Percentiles rank a stretch among this genome's conserved stretches.
These are phyloP conservation scores for Hyphodiscus hymeniophilus DNA, from an alignment of 495 filamentous ascomycete genomes.

Conservation along the genomic window DNA sequence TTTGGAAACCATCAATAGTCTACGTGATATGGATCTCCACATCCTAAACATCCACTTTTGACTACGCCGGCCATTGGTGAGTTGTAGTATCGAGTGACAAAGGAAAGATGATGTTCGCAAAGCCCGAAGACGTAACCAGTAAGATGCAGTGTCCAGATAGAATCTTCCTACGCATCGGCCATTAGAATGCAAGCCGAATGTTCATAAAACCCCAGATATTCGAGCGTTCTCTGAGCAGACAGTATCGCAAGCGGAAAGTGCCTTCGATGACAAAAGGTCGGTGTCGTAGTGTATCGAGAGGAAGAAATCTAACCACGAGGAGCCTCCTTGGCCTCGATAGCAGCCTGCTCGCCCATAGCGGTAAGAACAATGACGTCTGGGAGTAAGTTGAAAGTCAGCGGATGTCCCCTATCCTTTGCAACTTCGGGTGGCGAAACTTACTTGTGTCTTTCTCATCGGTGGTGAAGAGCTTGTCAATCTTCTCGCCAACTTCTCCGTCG, in stretches of 20 bases:
- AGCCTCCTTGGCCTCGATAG: constrained; percentile 91
- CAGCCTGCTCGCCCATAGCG: constrained; percentile 91
- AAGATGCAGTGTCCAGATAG: constrained; percentile 24
- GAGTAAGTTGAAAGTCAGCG: constrained; percentile 22
- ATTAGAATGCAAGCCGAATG: constrained; percentile 22
- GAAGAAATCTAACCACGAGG: constrained; percentile 28
- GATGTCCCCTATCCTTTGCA: background rate
- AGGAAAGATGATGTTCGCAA: constrained; percentile 18
- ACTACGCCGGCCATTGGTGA: constrained; percentile 22
- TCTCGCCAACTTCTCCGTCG: constrained; percentile 77
- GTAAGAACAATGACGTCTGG: constrained; percentile 83
- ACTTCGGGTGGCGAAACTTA: constrained; percentile 42
- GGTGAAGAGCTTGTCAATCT: constrained; percentile 68
- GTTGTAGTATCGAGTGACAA: constrained; percentile 21
- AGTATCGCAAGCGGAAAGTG: constrained; percentile 14
- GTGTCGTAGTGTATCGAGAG: constrained; percentile 16
- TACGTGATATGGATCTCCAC: constrained; percentile 24
- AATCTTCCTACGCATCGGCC: constrained; percentile 20
- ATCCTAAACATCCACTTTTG: constrained; percentile 24
- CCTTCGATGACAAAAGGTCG: constrained; percentile 22
- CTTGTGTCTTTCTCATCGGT: constrained; percentile 72
- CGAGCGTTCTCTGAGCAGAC: constrained; percentile 9
- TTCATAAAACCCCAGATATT: constrained; percentile 15
- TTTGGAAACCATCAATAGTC: constrained; percentile 20
- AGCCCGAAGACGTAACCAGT: constrained; percentile 25